Evolutionary conservation across 2,329 filamentous ascomycete genomes (phyloP).

Genomic region (Fusarium fracticaudum): DNA sequence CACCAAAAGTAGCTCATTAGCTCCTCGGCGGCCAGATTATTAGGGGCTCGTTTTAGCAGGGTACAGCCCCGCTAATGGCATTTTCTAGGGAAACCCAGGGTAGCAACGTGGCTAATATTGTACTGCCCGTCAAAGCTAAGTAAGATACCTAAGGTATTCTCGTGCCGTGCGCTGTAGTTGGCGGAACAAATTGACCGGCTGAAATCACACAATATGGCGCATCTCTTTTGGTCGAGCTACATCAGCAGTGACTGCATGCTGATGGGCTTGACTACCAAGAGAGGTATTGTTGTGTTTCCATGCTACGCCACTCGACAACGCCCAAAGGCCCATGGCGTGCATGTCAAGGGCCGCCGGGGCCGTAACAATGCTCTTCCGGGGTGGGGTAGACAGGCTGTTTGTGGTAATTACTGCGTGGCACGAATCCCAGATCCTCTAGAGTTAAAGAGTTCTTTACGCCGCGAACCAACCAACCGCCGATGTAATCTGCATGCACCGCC

Average conservation of each 20-base stretch:
- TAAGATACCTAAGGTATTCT: neutral
- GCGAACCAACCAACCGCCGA: neutral
- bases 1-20: slow-evolving; percentile 8
- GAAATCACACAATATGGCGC: neutral
- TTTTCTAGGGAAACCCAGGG: neutral
- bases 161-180: neutral
- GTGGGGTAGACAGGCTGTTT: neutral
- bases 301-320: slow-evolving; percentile 5
- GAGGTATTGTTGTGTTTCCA: neutral
- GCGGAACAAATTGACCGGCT: neutral
- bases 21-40: slow-evolving; percentile 1
- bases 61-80: neutral
- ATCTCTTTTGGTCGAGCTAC: neutral
- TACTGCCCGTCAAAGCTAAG: neutral
- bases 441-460: slow-evolving; percentile 3
- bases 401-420: slow-evolving; percentile 7
- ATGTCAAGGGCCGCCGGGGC: neutral
- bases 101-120: slow-evolving; percentile 6
- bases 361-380: slow-evolving; percentile 15
- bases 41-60: slow-evolving; percentile 20
- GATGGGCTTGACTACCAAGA: neutral
- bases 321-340: neutral
- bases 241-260: neutral
- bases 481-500: slow-evolving; percentile 7
- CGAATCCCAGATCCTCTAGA: neutral